A percentile compares a stretch with the other conserved stretches of the same genome.
phyloP scores from a whole-genome alignment of 2,329 filamentous ascomycete genomes.

The Aspergillus ochraceoroseus region DNA sequence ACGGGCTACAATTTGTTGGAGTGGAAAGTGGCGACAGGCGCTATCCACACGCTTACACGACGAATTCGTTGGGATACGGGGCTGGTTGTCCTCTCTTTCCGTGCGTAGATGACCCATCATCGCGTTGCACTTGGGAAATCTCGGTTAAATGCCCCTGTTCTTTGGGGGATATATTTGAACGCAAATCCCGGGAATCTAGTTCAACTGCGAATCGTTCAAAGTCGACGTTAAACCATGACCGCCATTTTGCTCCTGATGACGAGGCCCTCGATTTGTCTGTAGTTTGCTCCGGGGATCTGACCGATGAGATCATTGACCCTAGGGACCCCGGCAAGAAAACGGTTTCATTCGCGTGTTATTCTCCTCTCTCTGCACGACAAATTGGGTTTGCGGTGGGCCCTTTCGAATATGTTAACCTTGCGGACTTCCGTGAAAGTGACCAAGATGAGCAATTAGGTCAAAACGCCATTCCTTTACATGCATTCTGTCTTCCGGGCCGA shows the following conservation, averaged over 20 bases:
- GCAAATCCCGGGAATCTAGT: slow-evolving; percentile 28
- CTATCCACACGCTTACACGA: slow-evolving; percentile 89
- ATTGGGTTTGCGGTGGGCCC: slow-evolving; percentile 91
- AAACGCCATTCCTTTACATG: slow-evolving; percentile 82
- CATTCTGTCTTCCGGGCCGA: slow-evolving; percentile 82
- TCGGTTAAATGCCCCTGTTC: slow-evolving; percentile 82
- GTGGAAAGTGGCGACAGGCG: slow-evolving; percentile 71
- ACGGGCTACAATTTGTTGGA: slow-evolving; percentile 89
- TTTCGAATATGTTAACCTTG: slow-evolving; percentile 87
- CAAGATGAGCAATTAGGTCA: slow-evolving; percentile 86
- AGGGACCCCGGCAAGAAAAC: slow-evolving; percentile 78
- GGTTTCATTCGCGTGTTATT: slow-evolving; percentile 73
- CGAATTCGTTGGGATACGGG: slow-evolving; percentile 71
- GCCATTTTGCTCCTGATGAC: slow-evolving; percentile 65
- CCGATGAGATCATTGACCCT: slow-evolving; percentile 74
- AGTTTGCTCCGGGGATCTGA: slow-evolving; percentile 82
- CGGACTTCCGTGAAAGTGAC: slow-evolving; percentile 81
- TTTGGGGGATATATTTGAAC: slow-evolving; percentile 65
- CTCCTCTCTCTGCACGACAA: slow-evolving; percentile 75
- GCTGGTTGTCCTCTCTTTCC: slow-evolving; percentile 84
- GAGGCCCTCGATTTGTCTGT: slow-evolving; percentile 83
- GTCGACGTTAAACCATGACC: slow-evolving; percentile 26
- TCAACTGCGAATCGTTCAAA: slow-evolving; percentile 21
- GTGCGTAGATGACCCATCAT: slow-evolving; percentile 79
- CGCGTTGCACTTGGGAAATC: slow-evolving; percentile 80